These are phyloP conservation scores for Ilyonectria mors-panacis DNA, from an alignment of 2,329 filamentous ascomycete genomes.

Conservation along the genomic window DNA sequence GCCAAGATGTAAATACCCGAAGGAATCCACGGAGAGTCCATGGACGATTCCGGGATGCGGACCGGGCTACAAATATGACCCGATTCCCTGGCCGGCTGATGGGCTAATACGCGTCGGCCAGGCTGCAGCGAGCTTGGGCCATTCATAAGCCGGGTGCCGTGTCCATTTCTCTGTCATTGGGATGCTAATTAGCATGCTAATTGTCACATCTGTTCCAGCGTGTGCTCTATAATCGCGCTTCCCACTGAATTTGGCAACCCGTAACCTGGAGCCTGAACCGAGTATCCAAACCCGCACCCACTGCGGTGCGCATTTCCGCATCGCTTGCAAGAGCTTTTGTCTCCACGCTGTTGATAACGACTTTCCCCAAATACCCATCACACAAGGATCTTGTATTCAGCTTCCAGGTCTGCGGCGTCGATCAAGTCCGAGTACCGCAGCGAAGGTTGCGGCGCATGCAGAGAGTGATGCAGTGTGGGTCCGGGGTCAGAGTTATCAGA, in stretches of 20 bases:
- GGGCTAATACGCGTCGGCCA: neutral
- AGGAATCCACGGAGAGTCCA: slow-evolving; percentile 4
- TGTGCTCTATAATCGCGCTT: neutral
- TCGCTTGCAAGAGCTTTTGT: neutral
- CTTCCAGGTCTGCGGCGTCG: neutral
- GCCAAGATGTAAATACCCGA: neutral
- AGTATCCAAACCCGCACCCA: neutral
- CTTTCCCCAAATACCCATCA: neutral
- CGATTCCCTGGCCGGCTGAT: neutral
- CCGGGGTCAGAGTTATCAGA: slow-evolving; percentile 4
- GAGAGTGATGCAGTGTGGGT: neutral
- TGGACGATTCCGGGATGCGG: neutral
- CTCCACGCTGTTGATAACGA: neutral
- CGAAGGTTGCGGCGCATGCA: neutral
- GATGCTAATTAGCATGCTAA: neutral
- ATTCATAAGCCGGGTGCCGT: neutral
- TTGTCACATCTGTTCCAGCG: neutral
- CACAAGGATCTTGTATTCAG: neutral
- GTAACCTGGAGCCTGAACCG: neutral
- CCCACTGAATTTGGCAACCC: neutral
- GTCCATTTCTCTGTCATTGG: neutral
- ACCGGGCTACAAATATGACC: neutral
- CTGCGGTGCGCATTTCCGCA: neutral
- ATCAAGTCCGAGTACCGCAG: neutral
- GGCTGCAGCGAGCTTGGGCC: neutral